Evolutionary conservation across 2,329 filamentous ascomycete species (phyloP), one percentile per base, ranked within the genome.

Genomic region (Xylariales sp.): DNA sequence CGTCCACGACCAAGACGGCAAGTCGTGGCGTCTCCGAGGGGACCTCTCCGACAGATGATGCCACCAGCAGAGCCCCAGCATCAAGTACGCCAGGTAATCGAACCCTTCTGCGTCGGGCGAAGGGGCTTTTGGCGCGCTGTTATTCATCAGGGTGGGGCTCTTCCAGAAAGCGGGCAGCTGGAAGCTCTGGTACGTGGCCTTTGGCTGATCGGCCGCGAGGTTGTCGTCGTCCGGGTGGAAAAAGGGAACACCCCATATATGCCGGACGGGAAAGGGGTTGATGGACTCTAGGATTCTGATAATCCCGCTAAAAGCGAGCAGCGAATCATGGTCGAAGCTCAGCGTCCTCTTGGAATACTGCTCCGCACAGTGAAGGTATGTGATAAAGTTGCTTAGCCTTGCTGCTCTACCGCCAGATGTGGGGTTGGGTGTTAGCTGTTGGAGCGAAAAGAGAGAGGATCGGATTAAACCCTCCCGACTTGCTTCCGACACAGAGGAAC

Each of bases 1-100:
- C 12, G 62, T 59, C 69, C 69, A 71, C 0, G 69, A 69, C 69
- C 69, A 71, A 1, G 69, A 71, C 16, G 69, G 69, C 4, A 71
- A 32, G 28, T 62, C 43, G 0, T 59, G 59, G 1, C 69, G 63
- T 36, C 69, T 63, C 3, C 67, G 67, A 7, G 67, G 67, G 1
- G 50, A 34, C 10, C n/a, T 49, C 5, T 36, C 49, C 14, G 41
- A 48, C 7, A 36, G 3, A 18, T 54, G 34, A 28, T 71, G 69
- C 12, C 69, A 43, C 69, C 69, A 71, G 6, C 58, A 36, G n/a
- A 55, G 53, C 12, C 53, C 53, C 3, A 62, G 48, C 64, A 67
- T 57, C 39, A 67, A 49, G 41, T 48, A 67, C 7, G 64, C 58
- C 7, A 62, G 46, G 45, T 67, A 67, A 58, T 67, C 48, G 0